Evolutionary conservation across 257 asterid genomes (phyloP), one percentile per base, ranked within the genome.

Genomic region (Oldenlandia corymbosa): DNA sequence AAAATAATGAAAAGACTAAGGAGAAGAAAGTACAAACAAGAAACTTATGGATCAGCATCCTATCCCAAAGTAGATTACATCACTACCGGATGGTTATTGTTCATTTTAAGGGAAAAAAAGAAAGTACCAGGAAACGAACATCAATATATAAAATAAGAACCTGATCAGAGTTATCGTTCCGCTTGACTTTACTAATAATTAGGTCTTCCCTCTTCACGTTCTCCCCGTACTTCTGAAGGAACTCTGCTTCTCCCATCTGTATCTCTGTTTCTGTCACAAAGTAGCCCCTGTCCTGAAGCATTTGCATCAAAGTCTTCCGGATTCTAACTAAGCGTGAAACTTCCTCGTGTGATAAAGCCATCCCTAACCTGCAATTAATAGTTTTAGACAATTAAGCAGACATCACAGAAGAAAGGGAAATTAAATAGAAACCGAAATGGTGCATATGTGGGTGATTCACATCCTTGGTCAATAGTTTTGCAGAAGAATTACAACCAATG

Each of bases 171-270:
- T 62, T 69, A 69, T 66, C 74, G 41, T 37, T 73, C 67, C 93
- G 84, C 79, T 75, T 32, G 42, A 69, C 41, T 72, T 88, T 90
- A 24, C 62, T 71, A 21, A 88, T 66, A 65, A 73, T 75, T 1
- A 88, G 88, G 72, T 88, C 96, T 64, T 85, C 91, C 60, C 96
- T 81, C 81, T 85, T 85, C 89, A 85, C 82, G 52, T 73, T 85
- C 30, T 85, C 96, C 5, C 96, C 90, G 47, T 78, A 78, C 80
- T 78, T 78, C 3, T n/a, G 54, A 11, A 68, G 14, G 37, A 78
- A 78, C 45, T 65, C 61, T 5, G 17, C 4, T 47, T 55, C 71
- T 6, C 58, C 5, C 80, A 78, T 74, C 23, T 72, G 65, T 27
- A 78, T 56, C 51, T 78, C 83, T 37, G 37, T 68, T 10, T 78